Evolutionary conservation across 2,329 filamentous ascomycete species (phyloP), one percentile per base, ranked within the genome.

Genomic region (Alternaria incomplexa): DNA sequence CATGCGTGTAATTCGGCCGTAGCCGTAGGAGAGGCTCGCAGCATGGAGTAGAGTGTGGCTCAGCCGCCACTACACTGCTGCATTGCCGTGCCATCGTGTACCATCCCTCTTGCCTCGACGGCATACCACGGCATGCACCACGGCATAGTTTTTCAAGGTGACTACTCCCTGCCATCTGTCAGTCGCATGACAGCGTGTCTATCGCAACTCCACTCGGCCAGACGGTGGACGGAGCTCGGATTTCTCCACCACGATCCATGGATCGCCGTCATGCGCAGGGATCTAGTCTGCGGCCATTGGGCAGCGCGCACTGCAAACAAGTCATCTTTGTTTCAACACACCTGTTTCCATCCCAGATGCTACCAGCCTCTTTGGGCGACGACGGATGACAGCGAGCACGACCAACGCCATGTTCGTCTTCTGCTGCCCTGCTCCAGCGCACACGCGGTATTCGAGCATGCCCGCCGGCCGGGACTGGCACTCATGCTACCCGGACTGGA

Each of bases 291-390:
- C 55, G 55, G 46, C 56, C 44, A 72, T 68, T 72, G 64, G 69
- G 63, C 51, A 52, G 20, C 23, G 22, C 52, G 56, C 51, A 52
- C 51, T 62, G 52, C 62, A 73, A 71, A 70, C 69, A 71, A 64
- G 58, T 64, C 63, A 59, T 64, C 58, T 66, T 65, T 57, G 72
- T 76, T 73, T 75, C 71, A 68, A 73, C 65, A 61, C 66, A 62
- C 63, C 48, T 62, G 61, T 71, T 70, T 67, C 60, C 64, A 63
- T 57, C 62, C 65, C 57, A 67, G 63, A 68, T 54, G 63, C 72
- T 66, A 69, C 63, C 68, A 56, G 22, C 61, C 40, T 60, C 52
- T 56, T 56, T 62, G 56, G 61, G 52, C 65, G 61, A 59, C 62
- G 65, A 66, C 67, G 67, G 67, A 69, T 66, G 63, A 67, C 52